Percentiles rank a stretch among this genome's conserved stretches.
phyloP scores from a whole-genome alignment of 116 monocot species.

The Phalaenopsis hybrid region DNA sequence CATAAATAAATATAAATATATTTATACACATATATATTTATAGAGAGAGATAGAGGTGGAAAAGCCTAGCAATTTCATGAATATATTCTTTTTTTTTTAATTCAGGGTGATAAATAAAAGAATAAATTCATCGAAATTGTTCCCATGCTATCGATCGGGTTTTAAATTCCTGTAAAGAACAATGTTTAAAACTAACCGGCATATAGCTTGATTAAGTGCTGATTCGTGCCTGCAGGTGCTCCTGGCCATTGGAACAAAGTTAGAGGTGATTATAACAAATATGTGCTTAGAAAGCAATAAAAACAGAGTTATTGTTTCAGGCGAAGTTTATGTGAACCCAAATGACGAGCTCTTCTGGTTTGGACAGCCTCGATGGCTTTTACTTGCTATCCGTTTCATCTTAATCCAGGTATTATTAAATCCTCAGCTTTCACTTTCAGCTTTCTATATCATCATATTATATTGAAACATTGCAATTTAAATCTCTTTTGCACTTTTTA shows the following conservation, averaged over 20 bases:
- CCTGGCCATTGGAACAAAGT: constrained; percentile 44
- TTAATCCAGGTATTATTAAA: constrained; percentile 34
- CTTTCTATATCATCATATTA: too few species aligned
- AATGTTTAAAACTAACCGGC: not conserved
- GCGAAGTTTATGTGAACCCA: constrained; percentile 29
- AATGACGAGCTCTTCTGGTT: constrained; percentile 48
- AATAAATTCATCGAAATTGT: not conserved
- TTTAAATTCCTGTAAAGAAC: not conserved
- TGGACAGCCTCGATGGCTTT: constrained; percentile 25
- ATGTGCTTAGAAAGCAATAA: constrained; percentile 38
- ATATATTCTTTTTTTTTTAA: too few species aligned
- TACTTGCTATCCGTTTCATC: constrained; percentile 41
- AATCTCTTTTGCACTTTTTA: too few species aligned
- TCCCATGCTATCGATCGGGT: not conserved
- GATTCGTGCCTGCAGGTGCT: constrained; percentile 36
- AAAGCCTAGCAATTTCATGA: too few species aligned
- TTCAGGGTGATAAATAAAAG: too few species aligned
- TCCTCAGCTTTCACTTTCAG: not conserved
- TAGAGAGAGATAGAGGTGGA: too few species aligned
- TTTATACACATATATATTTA: too few species aligned
- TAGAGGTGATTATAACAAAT: constrained; percentile 35
- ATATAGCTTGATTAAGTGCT: not conserved
- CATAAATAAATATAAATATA: too few species aligned
- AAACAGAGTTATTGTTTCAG: constrained; percentile 18
- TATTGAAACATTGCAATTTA: too few species aligned